Evolutionary conservation across 768 basidiomycete species (phyloP).

Genomic region (Amylocystis lapponica): DNA sequence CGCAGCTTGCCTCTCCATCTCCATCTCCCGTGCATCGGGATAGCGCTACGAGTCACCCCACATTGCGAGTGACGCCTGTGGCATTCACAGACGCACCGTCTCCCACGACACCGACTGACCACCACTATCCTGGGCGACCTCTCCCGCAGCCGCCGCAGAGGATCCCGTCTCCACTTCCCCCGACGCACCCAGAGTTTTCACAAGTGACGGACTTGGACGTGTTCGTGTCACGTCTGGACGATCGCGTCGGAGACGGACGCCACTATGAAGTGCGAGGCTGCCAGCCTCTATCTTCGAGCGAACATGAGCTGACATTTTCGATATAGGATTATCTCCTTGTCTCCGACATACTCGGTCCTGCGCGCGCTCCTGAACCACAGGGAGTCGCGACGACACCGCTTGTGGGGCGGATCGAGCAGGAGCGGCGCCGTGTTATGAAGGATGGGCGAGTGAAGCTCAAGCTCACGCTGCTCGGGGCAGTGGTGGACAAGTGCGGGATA

Average conservation of each 20-base stretch:
- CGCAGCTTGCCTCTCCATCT: too few species aligned
- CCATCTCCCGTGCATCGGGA: too few species aligned
- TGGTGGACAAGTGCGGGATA: constrained; percentile 67
- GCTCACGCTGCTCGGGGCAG: constrained; percentile 52
- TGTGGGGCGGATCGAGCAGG: constrained; percentile 39
- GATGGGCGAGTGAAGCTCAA: constrained; percentile 72
- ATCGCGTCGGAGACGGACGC: constrained; percentile 41
- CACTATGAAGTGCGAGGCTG: constrained; percentile 73
- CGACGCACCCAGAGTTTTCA: background rate
- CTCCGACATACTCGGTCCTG: constrained; percentile 59
- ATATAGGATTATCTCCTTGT: constrained; percentile 52
- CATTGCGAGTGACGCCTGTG: too few species aligned
- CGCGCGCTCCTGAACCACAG: too few species aligned
- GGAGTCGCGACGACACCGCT: too few species aligned
- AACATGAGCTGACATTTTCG: background rate
- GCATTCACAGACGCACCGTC: too few species aligned
- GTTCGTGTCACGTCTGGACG: constrained; percentile 50
- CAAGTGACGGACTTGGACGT: constrained; percentile 54
- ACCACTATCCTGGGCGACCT: constrained; percentile 52
- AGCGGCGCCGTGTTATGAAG: constrained; percentile 50
- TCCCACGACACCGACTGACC: constrained; percentile 11
- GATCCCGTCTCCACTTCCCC: background rate
- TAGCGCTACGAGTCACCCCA: too few species aligned
- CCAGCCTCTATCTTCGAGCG: constrained; percentile 6
- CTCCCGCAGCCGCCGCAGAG: constrained; percentile 39